Conservation (phyloP, 768 basidiomycete species). For the Tephrocybe sp. region DNA sequence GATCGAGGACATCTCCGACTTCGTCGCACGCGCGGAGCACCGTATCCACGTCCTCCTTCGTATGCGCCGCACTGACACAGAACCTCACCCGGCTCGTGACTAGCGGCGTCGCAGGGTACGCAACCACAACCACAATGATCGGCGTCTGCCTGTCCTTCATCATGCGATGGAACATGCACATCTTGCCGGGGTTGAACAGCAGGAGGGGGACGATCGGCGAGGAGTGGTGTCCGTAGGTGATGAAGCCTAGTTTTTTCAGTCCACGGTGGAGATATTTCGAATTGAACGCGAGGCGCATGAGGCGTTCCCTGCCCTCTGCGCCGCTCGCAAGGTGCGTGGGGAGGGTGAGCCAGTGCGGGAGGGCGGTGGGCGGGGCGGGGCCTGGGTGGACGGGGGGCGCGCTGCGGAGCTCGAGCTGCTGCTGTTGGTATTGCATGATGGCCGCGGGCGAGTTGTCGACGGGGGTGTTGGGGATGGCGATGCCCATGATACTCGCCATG, state of each 20-base stretch:
- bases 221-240: constrained; percentile 89
- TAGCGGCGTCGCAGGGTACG: constrained; percentile 88
- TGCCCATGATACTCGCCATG: constrained; percentile 97
- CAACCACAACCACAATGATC: constrained; percentile 87
- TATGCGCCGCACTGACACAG: constrained; percentile 93
- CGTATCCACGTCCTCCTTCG: constrained; percentile 93
- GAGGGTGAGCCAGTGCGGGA: constrained; percentile 82
- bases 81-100: constrained; percentile 89
- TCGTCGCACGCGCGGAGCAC: constrained; percentile 89
- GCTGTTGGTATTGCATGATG: constrained; percentile 19
- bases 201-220: constrained; percentile 94
- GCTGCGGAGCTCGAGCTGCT: constrained; percentile 12
- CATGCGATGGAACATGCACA: constrained; percentile 87
- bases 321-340: constrained; percentile 77
- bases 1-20: constrained; percentile 84
- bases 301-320: constrained; percentile 76
- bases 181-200: constrained; percentile 91
- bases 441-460: constrained; percentile 27
- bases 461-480: constrained; percentile 41
- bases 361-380: constrained; percentile 57
- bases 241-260: constrained; percentile 91
- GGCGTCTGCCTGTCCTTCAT: constrained; percentile 82
- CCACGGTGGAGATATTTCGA: constrained; percentile 87
- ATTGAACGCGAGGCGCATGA: constrained; percentile 93
- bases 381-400: constrained; percentile 65